Percentiles rank a stretch among this genome's conserved stretches.
Conservation (phyloP, 2,329 filamentous ascomycete genomes). For the Aureobasidium namibiae region DNA sequence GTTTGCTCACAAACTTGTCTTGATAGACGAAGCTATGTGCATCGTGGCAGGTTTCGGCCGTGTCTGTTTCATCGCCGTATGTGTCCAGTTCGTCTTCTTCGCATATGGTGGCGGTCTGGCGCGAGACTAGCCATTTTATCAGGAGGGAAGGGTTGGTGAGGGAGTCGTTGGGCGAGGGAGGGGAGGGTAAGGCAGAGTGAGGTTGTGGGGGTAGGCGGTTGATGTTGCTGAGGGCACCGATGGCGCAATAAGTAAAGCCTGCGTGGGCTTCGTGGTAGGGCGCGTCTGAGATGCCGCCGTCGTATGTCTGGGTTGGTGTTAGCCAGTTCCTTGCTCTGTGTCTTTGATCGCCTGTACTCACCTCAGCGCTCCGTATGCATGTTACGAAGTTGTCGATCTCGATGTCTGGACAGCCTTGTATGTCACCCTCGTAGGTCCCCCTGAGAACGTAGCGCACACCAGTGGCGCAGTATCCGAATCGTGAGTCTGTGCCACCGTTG, state of each 20-base stretch:
- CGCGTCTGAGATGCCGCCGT: slow-evolving; percentile 74
- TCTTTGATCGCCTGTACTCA: slow-evolving; percentile 17
- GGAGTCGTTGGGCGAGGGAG: slow-evolving; percentile 1
- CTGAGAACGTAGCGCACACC: slow-evolving; percentile 75
- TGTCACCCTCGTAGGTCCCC: slow-evolving; percentile 48
- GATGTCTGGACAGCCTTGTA: slow-evolving; percentile 60
- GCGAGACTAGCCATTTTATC: slow-evolving; percentile 38
- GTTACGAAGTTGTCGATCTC: slow-evolving; percentile 60
- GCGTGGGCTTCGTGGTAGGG: slow-evolving; percentile 77
- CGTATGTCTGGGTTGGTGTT: slow-evolving; percentile 54
- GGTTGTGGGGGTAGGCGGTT: slow-evolving; percentile 43
- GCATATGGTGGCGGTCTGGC: slow-evolving; percentile 38
- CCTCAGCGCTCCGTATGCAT: slow-evolving; percentile 59
- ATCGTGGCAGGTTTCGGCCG: slow-evolving; percentile 32
- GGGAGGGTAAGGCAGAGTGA: not conserved
- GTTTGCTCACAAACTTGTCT: slow-evolving; percentile 21
- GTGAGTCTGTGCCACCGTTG: slow-evolving; percentile 74
- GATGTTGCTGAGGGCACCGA: slow-evolving; percentile 70
- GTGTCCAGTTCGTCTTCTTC: slow-evolving; percentile 35
- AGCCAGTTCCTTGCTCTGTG: not conserved
- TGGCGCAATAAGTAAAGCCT: slow-evolving; percentile 84
- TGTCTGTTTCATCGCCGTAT: slow-evolving; percentile 22
- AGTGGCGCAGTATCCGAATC: slow-evolving; percentile 80
- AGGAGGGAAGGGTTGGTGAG: slow-evolving; percentile 29
- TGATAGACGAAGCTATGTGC: slow-evolving; percentile 31